A percentile compares a stretch with the other conserved stretches of the same genome.
Evolutionary conservation across 176 grass and related monocot species (phyloP).

Genomic region (Sorghum bicolor): DNA sequence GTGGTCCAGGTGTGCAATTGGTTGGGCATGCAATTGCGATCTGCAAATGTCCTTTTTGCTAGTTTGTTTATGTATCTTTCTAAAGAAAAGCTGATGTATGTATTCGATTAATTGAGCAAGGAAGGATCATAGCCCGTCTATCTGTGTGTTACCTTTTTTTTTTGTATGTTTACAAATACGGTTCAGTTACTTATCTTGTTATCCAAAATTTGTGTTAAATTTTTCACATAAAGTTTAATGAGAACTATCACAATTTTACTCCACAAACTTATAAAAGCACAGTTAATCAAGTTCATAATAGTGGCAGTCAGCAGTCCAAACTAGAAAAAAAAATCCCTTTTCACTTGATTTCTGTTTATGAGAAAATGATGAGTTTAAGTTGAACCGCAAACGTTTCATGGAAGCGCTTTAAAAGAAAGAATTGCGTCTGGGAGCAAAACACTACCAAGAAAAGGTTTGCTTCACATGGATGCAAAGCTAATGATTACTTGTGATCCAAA

Average conservation of each 20-base stretch:
- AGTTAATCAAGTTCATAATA: not conserved
- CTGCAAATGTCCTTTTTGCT: constrained; percentile 2
- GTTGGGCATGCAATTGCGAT: constrained; percentile 4
- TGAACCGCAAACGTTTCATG: constrained; percentile 2
- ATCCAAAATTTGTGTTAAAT: not conserved
- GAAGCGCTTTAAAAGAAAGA: not conserved
- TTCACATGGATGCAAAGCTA: constrained; percentile 32
- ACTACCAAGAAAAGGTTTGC: constrained; percentile 20
- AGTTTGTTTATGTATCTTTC: not conserved
- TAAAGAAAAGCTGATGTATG: not conserved
- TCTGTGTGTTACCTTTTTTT: not conserved
- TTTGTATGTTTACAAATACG: not conserved
- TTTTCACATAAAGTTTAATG: not conserved
- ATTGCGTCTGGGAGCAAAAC: not conserved
- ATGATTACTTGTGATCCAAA: constrained; percentile 18
- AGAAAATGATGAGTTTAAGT: not conserved
- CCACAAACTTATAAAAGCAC: not conserved
- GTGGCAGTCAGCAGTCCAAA: not conserved
- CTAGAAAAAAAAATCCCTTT: not conserved
- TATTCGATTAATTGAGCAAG: not conserved
- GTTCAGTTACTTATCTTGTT: not conserved
- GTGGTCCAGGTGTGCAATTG: not conserved
- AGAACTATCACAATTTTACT: not conserved
- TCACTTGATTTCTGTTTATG: too few species aligned
- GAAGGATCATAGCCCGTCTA: not conserved